Evolutionary conservation across 208 protist species (phyloP), one percentile per base, ranked within the genome.

Genomic region (Trypanosoma conorhini): DNA sequence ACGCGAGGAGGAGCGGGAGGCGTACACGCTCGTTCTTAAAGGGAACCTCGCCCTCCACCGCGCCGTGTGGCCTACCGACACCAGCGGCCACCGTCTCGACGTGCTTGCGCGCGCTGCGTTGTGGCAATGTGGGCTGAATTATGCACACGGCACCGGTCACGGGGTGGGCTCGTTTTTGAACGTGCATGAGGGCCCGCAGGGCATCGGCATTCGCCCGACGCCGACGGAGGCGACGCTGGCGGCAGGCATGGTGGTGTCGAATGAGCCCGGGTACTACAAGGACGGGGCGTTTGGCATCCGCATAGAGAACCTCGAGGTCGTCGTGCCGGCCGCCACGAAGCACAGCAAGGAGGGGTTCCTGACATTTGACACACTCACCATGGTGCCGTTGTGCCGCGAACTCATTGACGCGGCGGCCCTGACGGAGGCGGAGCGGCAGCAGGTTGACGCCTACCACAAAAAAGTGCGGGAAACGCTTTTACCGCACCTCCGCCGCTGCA

Each of bases 261-360:
- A 98, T 75, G 91, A 99, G 77, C 97, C 98, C 0, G 98, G 98
- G 1, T 99, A 98, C 87, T 99, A 99, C 88, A 95, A 98, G 76
- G 92, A 91, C 22, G 97, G 96, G n/a, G 66, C 58, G 17, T 99
- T 98, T 80, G 98, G 98, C 73, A 99, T 99, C 68, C 95, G 98
- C 62, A 99, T 99, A 69, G 98, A 99, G 72, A 99, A 99, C 76
- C 83, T 99, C 33, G 87, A 98, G 68, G 63, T 98, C 22, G 79
- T 97, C n/a, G 85, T 97, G 9, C 54, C 68, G 38, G 83, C 70
- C 9, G 22, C 58, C 9, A 92, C 92, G 31, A 70, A 71, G 54
- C 72, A 90, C 72, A 88, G 81, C 67, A 74, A 72, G 15, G 71
- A 82, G 24, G 81, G 82, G 28, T 95, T 92, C 70, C 72, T 94